Evolutionary conservation across 768 basidiomycete species (phyloP).

Genomic region (Rhizopogon sp.): DNA sequence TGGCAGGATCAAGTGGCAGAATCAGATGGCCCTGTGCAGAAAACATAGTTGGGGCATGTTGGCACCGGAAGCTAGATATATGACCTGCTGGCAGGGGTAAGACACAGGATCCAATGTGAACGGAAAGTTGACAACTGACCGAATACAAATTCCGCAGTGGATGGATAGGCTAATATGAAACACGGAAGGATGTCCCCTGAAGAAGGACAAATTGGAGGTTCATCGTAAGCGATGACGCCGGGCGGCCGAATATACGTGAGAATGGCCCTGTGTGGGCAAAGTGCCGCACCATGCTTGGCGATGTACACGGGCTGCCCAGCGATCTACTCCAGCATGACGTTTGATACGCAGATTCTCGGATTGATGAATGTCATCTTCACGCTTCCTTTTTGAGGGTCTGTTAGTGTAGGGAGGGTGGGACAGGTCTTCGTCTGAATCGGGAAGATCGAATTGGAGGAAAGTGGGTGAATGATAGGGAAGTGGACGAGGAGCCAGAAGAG

Average conservation of each 20-base stretch:
- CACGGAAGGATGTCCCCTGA: background rate
- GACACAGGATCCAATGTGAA: background rate
- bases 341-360: constrained; percentile 11
- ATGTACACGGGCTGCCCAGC: constrained; percentile 13
- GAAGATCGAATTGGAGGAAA: constrained; percentile 63
- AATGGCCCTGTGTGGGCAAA: background rate
- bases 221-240: background rate
- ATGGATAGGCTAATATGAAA: background rate
- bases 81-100: no score
- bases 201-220: background rate
- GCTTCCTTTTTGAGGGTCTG: constrained; percentile 52
- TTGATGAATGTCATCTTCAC: constrained; percentile 20
- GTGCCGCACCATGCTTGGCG: constrained; percentile 9
- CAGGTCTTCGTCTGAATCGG: constrained; percentile 65
- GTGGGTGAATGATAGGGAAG: constrained; percentile 67
- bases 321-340: constrained; percentile 17
- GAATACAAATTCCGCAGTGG: background rate
- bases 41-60: no score
- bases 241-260: background rate
- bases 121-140: background rate
- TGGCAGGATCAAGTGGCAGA: background rate
- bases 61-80: no score
- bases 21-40: background rate
- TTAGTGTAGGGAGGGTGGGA: constrained; percentile 65
- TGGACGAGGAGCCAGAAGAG: constrained; percentile 63